These are phyloP conservation scores for Nemania diffusa DNA, from an alignment of 2,329 filamentous ascomycete genomes.

Conservation along the genomic window DNA sequence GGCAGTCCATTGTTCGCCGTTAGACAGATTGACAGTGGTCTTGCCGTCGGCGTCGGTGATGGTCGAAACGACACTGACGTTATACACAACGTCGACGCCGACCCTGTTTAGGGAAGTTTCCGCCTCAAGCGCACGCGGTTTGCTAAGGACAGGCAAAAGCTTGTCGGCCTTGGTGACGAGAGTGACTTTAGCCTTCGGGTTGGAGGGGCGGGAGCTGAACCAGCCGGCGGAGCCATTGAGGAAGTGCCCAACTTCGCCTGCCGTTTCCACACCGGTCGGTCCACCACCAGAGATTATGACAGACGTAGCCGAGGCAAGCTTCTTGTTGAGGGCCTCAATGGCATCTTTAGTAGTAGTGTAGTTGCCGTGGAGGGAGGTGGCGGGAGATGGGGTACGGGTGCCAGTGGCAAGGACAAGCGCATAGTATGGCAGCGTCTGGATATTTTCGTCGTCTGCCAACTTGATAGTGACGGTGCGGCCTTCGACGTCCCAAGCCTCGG, in stretches of 20 bases:
- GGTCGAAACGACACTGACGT: not conserved
- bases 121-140: not conserved
- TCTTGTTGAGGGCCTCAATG: not conserved
- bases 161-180: not conserved
- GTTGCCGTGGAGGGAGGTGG: not conserved
- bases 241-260: not conserved
- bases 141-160: not conserved
- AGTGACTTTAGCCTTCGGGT: not conserved
- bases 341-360: not conserved
- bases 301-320: not conserved
- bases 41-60: not conserved
- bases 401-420: not conserved
- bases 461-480: not conserved
- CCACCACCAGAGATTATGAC: not conserved
- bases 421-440: not conserved
- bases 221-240: not conserved
- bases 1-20: not conserved
- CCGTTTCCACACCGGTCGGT: not conserved
- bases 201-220: not conserved
- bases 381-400: not conserved
- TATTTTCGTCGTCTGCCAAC: not conserved
- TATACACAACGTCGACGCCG: not conserved
- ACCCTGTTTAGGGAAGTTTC: not conserved
- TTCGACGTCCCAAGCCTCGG: not conserved
- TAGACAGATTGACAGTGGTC: not conserved